phyloP scores from a whole-genome alignment of 2,329 filamentous ascomycete species.

The Alternaria triticimaculans region DNA sequence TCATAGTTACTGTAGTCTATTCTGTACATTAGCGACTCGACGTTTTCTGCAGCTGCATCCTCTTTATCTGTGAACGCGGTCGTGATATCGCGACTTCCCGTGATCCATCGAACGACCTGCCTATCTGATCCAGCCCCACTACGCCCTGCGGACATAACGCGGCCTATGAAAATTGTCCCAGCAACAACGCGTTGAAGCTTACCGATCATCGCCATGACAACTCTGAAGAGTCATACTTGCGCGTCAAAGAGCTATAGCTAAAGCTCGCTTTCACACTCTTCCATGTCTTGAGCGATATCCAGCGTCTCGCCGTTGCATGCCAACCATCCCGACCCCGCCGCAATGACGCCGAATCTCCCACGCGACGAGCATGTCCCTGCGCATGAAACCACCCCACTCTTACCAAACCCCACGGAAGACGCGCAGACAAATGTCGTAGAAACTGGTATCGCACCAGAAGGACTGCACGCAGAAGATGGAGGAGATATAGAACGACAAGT shows the following conservation, averaged over 20 bases:
- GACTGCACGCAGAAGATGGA: slow-evolving; percentile 23
- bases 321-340: not conserved
- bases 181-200: not conserved
- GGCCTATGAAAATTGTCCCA: not conserved
- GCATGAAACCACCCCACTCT: slow-evolving; percentile 55
- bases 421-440: slow-evolving; percentile 29
- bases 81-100: not conserved
- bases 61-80: not conserved
- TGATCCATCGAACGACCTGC: not conserved
- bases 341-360: slow-evolving; percentile 5
- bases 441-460: slow-evolving; percentile 35
- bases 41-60: not conserved
- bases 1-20: not conserved
- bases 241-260: not conserved
- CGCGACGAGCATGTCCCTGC: not conserved
- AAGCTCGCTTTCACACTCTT: not conserved
- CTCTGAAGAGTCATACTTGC: not conserved
- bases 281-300: not conserved
- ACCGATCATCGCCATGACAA: not conserved
- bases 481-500: slow-evolving; percentile 46
- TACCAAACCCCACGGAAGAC: slow-evolving; percentile 34
- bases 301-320: not conserved
- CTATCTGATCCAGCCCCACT: slow-evolving; percentile 3
- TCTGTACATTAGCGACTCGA: not conserved
- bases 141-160: not conserved